Base-by-base conservation (phyloP, 148 eudicot species). In the Persicaria tinctoria region DNA sequence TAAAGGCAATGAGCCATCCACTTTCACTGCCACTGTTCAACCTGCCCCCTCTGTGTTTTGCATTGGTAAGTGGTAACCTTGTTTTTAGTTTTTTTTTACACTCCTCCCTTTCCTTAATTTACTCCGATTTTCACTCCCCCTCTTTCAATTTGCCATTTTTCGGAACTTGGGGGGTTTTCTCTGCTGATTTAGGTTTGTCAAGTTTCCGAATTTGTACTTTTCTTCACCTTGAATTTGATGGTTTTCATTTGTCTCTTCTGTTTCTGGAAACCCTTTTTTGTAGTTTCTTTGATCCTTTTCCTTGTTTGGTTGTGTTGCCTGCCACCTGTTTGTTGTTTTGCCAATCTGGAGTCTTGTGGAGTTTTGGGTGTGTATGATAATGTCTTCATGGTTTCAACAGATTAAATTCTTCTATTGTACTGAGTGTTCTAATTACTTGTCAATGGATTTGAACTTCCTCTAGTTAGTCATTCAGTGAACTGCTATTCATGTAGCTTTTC, bases 1-100 rank as follows among this genome's bases (percentile, higher is more conserved):
- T 38, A 38, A 32, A 63, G 69, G 27, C 73, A 63, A 72, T 66
- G 77, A 16, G 50, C 74, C 49, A 74, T 75, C 53, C 32, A 62
- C 76, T 51, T 76, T 74, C 60, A 54, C 32, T 27, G 41, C 74
- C 20, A 41, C 53, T 75, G 18, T 41, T 51, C 18, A 51, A 57
- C n/a, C 53, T 60, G 60, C 47, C 56, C 5, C 51, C 18, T 63
- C 73, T 32, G 47, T 17, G 16, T 48, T 46, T 68, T 68, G 16
- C 1, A 17, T 53, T 17, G 54, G 74, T 71, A 48, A 47, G 14
- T 47, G 54, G 38, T 8, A 17, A 46, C 5, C 32, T 71, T 71
- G 32, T 53, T 53, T 16, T 53, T 16, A 53, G 49, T 48, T 17
- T 47, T 20, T 20, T 23, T 48, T 47, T 20, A 3, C 74, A 47